These are phyloP conservation scores for Populus alba DNA, from an alignment of 345 rosid genomes.

Conservation along the genomic window DNA sequence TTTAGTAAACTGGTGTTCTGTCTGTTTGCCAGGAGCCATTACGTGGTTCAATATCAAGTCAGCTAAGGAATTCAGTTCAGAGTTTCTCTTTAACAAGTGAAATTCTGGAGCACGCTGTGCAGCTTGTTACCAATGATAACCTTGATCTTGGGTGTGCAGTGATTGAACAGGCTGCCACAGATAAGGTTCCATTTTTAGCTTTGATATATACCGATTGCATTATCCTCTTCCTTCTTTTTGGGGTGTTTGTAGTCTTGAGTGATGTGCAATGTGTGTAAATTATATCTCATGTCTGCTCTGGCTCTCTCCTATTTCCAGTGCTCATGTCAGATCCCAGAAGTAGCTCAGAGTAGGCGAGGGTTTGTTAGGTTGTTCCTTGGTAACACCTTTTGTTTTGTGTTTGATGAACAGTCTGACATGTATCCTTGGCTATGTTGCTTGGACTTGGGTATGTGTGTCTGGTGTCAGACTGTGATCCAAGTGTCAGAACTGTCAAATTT, in stretches of 20 bases:
- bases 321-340: neutral
- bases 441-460: neutral
- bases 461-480: neutral
- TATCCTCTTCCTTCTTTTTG: neutral
- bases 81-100: constrained; percentile 61
- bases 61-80: constrained; percentile 74
- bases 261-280: neutral
- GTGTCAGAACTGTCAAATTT: neutral
- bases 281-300: neutral
- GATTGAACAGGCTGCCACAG: constrained; percentile 96
- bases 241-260: neutral
- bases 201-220: neutral
- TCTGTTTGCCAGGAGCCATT: constrained; percentile 69
- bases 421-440: neutral
- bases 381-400: neutral
- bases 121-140: constrained; percentile 94
- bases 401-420: neutral
- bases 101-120: constrained; percentile 84
- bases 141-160: constrained; percentile 99
- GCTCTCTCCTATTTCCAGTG: neutral
- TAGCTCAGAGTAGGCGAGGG: neutral
- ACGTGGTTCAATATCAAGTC: constrained; percentile 82
- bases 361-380: neutral
- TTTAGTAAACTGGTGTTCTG: neutral
- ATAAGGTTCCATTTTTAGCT: constrained; percentile 51